Conservation (phyloP, 208 protist species). For the Leishmania aethiopica region DNA sequence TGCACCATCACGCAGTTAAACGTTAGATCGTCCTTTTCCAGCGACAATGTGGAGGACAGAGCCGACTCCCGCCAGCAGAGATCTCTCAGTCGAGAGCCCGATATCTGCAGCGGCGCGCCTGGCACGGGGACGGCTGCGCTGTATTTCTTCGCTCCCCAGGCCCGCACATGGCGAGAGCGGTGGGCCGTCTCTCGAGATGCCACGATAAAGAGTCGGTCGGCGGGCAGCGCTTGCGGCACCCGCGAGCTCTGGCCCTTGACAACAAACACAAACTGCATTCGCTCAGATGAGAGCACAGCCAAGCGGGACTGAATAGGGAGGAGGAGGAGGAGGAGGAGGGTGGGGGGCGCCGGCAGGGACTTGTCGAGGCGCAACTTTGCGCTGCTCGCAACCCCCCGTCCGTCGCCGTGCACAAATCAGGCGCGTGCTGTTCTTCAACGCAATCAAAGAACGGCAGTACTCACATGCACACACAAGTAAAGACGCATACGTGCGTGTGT, state of each 20-base stretch:
- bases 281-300: not conserved
- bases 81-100: slow-evolving; percentile 20
- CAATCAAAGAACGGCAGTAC: not conserved
- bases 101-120: slow-evolving; percentile 22
- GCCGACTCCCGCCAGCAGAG: slow-evolving; percentile 24
- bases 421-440: not conserved
- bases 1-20: slow-evolving; percentile 42
- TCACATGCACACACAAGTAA: not conserved
- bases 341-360: not conserved
- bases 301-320: not conserved
- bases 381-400: not conserved
- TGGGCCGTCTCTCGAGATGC: slow-evolving; percentile 29
- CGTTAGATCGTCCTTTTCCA: slow-evolving; percentile 16
- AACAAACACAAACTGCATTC: slow-evolving; percentile 37
- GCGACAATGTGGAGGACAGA: slow-evolving; percentile 14
- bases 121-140: not conserved
- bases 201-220: slow-evolving; percentile 29
- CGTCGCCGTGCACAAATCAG: not conserved
- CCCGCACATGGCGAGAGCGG: slow-evolving; percentile 17
- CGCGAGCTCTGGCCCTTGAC: slow-evolving; percentile 8
- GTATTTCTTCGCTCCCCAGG: slow-evolving; percentile 14
- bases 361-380: not conserved
- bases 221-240: slow-evolving; percentile 19
- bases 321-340: too few species aligned
- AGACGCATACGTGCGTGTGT: not conserved